Evolutionary conservation across 164 flowering plant genomes (phyloP).

Genomic region (Umbellularia californica): DNA sequence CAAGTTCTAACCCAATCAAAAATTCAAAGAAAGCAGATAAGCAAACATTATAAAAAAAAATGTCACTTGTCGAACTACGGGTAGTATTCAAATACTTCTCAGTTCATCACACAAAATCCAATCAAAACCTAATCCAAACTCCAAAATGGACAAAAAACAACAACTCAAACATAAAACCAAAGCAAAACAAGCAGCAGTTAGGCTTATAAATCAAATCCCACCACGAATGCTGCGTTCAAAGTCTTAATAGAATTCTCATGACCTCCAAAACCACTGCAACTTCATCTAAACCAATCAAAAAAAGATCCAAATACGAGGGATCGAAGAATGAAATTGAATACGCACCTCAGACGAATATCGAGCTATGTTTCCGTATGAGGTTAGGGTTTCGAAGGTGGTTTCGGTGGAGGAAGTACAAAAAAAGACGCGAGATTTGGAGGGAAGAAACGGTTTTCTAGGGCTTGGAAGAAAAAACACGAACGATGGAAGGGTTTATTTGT

Average conservation of each 20-base stretch:
- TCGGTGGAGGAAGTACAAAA: too few relatives aligned
- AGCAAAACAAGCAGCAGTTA: background rate
- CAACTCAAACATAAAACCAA: background rate
- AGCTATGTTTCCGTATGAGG: background rate
- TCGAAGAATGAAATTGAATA: too few relatives aligned
- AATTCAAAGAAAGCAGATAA: background rate
- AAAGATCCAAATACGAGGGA: background rate
- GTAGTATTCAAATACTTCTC: background rate
- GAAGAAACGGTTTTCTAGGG: background rate
- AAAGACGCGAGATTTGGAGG: background rate
- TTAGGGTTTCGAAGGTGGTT: background rate
- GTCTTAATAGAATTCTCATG: background rate
- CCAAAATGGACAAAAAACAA: background rate
- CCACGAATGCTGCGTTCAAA: background rate
- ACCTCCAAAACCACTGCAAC: background rate
- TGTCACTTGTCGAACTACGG: background rate
- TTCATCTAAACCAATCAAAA: background rate
- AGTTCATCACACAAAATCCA: background rate
- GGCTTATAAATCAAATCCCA: background rate
- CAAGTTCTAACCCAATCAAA: background rate
- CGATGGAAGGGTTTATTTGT: background rate
- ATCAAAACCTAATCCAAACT: background rate
- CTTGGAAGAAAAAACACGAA: background rate
- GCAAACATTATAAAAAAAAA: background rate
- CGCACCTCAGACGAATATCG: background rate